Conservation (phyloP, 202 grass and related monocot genomes). For the Elaeis oleifera region DNA sequence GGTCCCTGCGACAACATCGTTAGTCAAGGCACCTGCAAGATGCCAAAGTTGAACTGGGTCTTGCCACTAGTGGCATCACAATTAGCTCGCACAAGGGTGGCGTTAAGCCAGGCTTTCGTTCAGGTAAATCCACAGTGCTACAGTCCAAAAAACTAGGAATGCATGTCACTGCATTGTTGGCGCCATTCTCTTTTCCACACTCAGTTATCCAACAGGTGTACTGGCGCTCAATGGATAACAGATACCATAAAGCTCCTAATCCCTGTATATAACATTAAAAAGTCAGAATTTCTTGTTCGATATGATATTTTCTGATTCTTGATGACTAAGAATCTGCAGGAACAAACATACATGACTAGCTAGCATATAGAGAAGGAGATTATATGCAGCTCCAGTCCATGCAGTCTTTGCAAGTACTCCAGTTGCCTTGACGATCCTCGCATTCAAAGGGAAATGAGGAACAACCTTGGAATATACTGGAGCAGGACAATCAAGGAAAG, state of each 20-base stretch:
- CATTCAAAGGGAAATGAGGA: constrained; percentile 65
- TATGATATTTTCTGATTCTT: background rate
- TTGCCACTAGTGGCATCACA: constrained; percentile 22
- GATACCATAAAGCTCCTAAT: constrained; percentile 83
- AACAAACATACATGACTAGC: constrained; percentile 60
- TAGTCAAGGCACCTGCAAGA: constrained; percentile 54
- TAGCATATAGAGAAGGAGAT: constrained; percentile 82
- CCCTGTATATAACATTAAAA: constrained; percentile 29
- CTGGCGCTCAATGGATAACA: constrained; percentile 80
- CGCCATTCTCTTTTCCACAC: constrained; percentile 37
- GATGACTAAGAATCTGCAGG: background rate
- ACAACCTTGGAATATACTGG: constrained; percentile 74
- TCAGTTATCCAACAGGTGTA: constrained; percentile 66
- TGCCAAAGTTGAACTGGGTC: constrained; percentile 45
- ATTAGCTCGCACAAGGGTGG: constrained; percentile 22
- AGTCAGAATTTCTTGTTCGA: background rate
- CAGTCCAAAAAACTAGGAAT: constrained; percentile 52
- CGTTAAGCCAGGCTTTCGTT: constrained; percentile 33
- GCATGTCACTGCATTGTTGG: constrained; percentile 13
- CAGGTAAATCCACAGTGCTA: constrained; percentile 1
- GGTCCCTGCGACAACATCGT: constrained; percentile 27
- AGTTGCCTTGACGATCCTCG: constrained; percentile 68
- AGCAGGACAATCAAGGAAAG: constrained; percentile 78
- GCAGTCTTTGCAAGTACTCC: constrained; percentile 78
- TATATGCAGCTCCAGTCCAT: constrained; percentile 76